phyloP scores from a whole-genome alignment of 768 basidiomycete species.

The Dioszegia aurantiaca region DNA sequence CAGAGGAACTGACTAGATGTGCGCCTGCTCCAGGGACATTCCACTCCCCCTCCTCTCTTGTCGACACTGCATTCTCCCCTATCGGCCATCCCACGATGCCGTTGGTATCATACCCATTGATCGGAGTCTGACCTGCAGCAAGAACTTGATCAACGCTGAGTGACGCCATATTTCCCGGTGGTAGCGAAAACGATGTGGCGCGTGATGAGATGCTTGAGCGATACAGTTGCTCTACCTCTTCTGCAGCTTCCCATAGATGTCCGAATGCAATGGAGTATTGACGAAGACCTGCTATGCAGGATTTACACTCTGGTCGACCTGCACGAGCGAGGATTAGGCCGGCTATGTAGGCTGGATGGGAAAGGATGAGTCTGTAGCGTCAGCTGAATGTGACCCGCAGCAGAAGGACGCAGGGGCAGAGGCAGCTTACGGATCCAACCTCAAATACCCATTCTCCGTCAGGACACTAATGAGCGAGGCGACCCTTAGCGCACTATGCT shows the following conservation, averaged over 20 bases:
- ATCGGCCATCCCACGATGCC: neutral
- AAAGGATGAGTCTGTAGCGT: slow-evolving; percentile 62
- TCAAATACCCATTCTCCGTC: slow-evolving; percentile 79
- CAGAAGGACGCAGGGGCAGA: slow-evolving; percentile 13
- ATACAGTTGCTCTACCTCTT: slow-evolving; percentile 57
- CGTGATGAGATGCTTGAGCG: neutral
- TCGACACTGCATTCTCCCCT: neutral
- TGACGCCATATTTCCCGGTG: neutral
- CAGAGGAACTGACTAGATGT: neutral
- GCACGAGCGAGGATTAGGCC: slow-evolving; percentile 75
- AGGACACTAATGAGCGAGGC: slow-evolving; percentile 82
- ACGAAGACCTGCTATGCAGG: slow-evolving; percentile 78
- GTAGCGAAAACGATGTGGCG: neutral
- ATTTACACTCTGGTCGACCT: slow-evolving; percentile 76
- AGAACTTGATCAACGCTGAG: neutral
- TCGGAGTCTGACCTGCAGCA: neutral
- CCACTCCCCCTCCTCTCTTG: slow-evolving; percentile 3
- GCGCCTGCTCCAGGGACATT: slow-evolving; percentile 8
- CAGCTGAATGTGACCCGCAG: neutral
- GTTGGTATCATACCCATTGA: neutral
- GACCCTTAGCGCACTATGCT: slow-evolving; percentile 81
- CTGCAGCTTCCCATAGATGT: slow-evolving; percentile 74
- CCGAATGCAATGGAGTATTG: slow-evolving; percentile 70
- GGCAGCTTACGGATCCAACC: slow-evolving; percentile 45
- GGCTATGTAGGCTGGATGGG: slow-evolving; percentile 78